phyloP scores from a whole-genome alignment of 257 asterid genomes.

The Lycium ferocissimum region DNA sequence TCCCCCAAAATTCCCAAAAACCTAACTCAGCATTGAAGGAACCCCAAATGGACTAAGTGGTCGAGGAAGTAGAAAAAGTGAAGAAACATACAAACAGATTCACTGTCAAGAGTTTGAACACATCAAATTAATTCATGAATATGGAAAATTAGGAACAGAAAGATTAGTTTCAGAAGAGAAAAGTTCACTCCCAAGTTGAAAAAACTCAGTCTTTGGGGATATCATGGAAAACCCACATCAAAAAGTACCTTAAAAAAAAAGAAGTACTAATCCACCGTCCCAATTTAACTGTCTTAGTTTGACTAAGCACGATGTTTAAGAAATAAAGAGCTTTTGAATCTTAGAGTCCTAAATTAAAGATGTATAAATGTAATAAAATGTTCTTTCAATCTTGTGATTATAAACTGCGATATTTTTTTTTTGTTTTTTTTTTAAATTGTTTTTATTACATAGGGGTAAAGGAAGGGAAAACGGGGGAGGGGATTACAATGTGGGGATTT shows the following conservation, averaged over 20 bases:
- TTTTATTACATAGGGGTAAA: no score
- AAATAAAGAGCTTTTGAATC: no score
- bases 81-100: slow-evolving; percentile 59
- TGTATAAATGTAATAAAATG: no score
- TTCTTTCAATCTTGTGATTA: no score
- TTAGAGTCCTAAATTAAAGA: no score
- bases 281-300: no score
- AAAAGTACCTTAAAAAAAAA: slow-evolving; percentile 51
- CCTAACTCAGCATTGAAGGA: neutral
- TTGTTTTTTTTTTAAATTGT: no score
- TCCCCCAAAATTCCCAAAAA: neutral
- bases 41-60: slow-evolving; percentile 70
- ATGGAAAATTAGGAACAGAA: slow-evolving; percentile 50
- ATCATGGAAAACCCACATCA: slow-evolving; percentile 69
- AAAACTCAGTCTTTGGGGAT: slow-evolving; percentile 73
- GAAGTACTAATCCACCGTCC: no score
- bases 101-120: slow-evolving; percentile 26
- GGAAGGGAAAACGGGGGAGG: no score
- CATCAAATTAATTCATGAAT: slow-evolving; percentile 63
- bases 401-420: no score
- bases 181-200: slow-evolving; percentile 76
- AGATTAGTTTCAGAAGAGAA: slow-evolving; percentile 44
- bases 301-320: neutral
- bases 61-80: slow-evolving; percentile 70
- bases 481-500: no score